Percentiles rank a stretch among this genome's conserved stretches.
Conservation (phyloP, 441 rosid genomes). For the Eutrema salsugineum region DNA sequence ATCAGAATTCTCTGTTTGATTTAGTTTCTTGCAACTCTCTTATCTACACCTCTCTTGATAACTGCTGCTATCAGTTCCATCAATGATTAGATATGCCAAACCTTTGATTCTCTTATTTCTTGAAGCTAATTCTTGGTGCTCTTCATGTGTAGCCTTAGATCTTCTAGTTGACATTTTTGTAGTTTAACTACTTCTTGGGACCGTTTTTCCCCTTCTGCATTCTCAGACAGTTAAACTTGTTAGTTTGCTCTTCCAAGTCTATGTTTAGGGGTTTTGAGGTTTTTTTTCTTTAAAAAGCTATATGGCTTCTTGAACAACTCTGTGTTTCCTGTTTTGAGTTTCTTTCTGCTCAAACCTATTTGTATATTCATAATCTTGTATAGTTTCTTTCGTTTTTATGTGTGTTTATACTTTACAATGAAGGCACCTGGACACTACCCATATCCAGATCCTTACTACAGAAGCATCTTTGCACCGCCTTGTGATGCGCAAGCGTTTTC, state of each 20-base stretch:
- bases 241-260: no score
- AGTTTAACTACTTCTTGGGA: neutral
- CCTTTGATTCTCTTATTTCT: neutral
- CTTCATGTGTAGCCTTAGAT: neutral
- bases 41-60: neutral
- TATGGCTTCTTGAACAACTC: no score
- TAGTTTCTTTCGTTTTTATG: constrained; percentile 11
- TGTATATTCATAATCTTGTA: no score
- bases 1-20: neutral
- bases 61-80: neutral
- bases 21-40: neutral
- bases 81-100: neutral
- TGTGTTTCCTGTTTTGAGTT: no score
- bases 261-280: no score
- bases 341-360: no score
- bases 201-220: neutral
- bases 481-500: constrained; percentile 45
- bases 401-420: constrained; percentile 13
- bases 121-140: neutral
- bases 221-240: no score
- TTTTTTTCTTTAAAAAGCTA: no score
- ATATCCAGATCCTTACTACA: constrained; percentile 83
- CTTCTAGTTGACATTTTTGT: neutral
- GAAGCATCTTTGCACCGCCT: constrained; percentile 82
- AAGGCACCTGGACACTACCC: constrained; percentile 81